Evolutionary conservation across 2,329 filamentous ascomycete species (phyloP).

Genomic region (Botrytis galanthina): DNA sequence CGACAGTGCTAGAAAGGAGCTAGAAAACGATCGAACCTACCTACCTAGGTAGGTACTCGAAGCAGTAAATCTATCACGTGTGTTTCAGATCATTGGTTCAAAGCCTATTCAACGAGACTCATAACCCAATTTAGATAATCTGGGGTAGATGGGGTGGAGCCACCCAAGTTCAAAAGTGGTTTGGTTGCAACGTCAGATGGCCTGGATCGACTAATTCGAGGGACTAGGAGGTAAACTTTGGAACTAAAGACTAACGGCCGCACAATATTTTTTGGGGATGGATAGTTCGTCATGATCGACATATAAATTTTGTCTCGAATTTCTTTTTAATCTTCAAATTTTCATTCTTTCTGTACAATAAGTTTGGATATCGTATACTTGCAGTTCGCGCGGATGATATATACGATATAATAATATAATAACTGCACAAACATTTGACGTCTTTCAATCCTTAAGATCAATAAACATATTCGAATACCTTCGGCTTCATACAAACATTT

Average conservation of each 20-base stretch:
- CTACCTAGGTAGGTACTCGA: too few species aligned
- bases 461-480: background rate
- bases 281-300: background rate
- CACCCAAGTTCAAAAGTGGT: background rate
- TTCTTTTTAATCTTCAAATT: background rate
- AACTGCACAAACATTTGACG: background rate
- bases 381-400: background rate
- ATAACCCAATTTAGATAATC: background rate
- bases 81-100: background rate
- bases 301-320: background rate
- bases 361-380: background rate
- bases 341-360: background rate
- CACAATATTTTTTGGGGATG: background rate
- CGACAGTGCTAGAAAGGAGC: background rate
- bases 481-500: background rate
- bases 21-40: background rate
- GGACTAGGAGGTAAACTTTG: background rate
- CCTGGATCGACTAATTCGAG: background rate
- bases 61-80: background rate
- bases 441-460: background rate
- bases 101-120: background rate
- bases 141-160: background rate
- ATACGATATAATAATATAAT: background rate
- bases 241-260: background rate
- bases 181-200: background rate